Evolutionary conservation across 2,329 filamentous ascomycete species (phyloP), one percentile per base, ranked within the genome.

Genomic region (Botrytis elliptica): DNA sequence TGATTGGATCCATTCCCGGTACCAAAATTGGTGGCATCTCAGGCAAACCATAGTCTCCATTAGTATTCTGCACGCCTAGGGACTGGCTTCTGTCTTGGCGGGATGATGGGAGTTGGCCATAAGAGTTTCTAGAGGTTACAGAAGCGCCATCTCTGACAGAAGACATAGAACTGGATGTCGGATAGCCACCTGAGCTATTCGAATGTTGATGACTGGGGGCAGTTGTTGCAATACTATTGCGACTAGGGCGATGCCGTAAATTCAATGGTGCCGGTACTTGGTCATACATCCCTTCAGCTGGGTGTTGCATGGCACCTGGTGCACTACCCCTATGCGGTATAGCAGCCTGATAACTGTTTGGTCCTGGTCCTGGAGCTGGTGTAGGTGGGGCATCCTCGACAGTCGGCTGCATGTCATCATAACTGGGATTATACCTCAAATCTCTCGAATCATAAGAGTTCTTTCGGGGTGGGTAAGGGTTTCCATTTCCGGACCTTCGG

Each of bases 1-100:
- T 82, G 29, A 79, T 80, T 5, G 88, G 87, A 75, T 91, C 89
- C 40, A 89, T 84, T 5, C 89, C 89, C n/a, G 89, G 87, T 12
- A 91, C 86, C 36, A 91, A 82, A 5, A 88, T 88, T 2, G 88
- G 80, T 7, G 89, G 89, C 2, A 90, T 83, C 6, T 84, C 79
- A 1, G 86, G 85, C 33, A 86, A 76, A 6, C 80, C 82, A 78
- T 87, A 86, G 59, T 55, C 74, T 44, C 38, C 73, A 64, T 74
- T 72, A 7, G 55, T 75, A 73, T 77, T 73, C 72, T 78, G 72
- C 65, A 65, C 38, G 29, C 62, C 62, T 25, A 71, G 3, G 1
- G 78, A 80, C 8, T 76, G 75, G 29, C 76, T 78, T 72, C 78
- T 69, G 64, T 74, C 75, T 10, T 73, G 74, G 22, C 78, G 77